These are phyloP conservation scores for Salvia hispanica DNA, from an alignment of 257 asterid genomes.

Conservation along the genomic window DNA sequence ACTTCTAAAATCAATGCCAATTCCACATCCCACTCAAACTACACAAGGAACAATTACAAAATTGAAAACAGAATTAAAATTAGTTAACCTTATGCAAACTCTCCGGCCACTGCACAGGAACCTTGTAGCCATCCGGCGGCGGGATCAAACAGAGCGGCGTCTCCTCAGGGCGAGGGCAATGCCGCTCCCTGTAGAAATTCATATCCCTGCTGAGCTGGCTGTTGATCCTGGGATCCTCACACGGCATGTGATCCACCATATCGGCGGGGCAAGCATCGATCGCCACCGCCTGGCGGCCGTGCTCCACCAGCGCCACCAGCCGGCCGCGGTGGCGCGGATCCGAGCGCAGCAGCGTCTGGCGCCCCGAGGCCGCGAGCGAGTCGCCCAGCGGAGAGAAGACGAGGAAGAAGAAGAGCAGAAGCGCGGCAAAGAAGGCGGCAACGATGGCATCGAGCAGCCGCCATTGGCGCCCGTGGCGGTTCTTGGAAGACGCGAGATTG, in stretches of 20 bases:
- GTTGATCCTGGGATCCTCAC: conserved; percentile 89
- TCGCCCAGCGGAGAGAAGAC: conserved; percentile 81
- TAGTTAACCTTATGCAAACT: conserved; percentile 77
- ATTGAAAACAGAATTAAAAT: neutral
- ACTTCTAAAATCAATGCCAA: neutral
- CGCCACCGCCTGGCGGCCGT: conserved; percentile 41
- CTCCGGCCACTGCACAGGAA: conserved; percentile 91
- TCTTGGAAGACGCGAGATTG: conserved; percentile 68
- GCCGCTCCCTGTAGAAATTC: conserved; percentile 95
- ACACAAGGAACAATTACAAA: neutral
- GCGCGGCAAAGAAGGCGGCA: conserved; percentile 71
- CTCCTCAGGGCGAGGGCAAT: conserved; percentile 79
- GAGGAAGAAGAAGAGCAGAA: conserved; percentile 69
- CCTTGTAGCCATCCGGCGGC: conserved; percentile 78
- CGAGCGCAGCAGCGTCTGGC: conserved; percentile 64
- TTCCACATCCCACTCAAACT: conserved; percentile 9
- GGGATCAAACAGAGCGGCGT: conserved; percentile 95
- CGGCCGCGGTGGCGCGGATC: conserved; percentile 83
- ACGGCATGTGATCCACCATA: conserved; percentile 93
- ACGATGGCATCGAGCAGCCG: conserved; percentile 66
- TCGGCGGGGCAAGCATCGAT: conserved; percentile 71
- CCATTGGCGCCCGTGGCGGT: conserved; percentile 69
- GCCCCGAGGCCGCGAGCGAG: conserved; percentile 79
- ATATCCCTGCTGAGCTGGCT: conserved; percentile 94
- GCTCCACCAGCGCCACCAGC: conserved; percentile 59